These are phyloP conservation scores for Detonula confervacea DNA, from an alignment of 352 stramenopile species.

Conservation along the genomic window DNA sequence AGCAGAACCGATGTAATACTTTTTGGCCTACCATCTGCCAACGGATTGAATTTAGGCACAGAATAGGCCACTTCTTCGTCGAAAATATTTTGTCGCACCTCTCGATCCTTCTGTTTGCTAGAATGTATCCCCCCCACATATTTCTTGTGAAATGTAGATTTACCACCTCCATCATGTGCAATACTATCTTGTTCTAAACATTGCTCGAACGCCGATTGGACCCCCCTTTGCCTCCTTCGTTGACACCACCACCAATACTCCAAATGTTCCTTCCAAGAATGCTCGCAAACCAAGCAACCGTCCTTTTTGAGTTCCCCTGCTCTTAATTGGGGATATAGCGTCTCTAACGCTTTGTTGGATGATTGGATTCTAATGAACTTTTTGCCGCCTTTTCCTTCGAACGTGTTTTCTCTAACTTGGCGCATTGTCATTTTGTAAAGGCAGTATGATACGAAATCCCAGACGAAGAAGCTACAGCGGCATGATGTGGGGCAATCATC, in stretches of 20 bases:
- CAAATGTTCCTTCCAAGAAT: constrained; percentile 58
- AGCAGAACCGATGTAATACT: constrained; percentile 41
- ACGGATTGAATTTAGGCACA: constrained; percentile 31
- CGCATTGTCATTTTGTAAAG: constrained; percentile 27
- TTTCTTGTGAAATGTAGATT: constrained; percentile 29
- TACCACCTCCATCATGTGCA: not conserved
- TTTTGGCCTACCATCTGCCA: constrained; percentile 33
- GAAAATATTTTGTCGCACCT: constrained; percentile 18
- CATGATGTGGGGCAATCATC: constrained; percentile 33
- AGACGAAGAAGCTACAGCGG: constrained; percentile 54
- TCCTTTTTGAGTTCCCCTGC: constrained; percentile 29
- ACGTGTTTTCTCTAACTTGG: constrained; percentile 37
- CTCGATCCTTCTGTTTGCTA: not conserved
- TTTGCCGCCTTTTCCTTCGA: constrained; percentile 50
- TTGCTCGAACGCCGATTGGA: constrained; percentile 39
- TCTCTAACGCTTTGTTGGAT: constrained; percentile 37
- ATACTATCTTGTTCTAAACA: constrained; percentile 15
- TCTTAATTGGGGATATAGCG: constrained; percentile 39
- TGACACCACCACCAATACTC: constrained; percentile 49
- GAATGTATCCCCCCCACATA: constrained; percentile 19
- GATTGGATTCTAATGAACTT: constrained; percentile 54
- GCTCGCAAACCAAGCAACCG: constrained; percentile 47
- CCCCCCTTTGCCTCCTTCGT: constrained; percentile 18
- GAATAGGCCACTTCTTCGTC: constrained; percentile 24
- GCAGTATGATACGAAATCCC: constrained; percentile 45